Conservation (phyloP, 768 basidiomycete species). For the Suillus bovinus region DNA sequence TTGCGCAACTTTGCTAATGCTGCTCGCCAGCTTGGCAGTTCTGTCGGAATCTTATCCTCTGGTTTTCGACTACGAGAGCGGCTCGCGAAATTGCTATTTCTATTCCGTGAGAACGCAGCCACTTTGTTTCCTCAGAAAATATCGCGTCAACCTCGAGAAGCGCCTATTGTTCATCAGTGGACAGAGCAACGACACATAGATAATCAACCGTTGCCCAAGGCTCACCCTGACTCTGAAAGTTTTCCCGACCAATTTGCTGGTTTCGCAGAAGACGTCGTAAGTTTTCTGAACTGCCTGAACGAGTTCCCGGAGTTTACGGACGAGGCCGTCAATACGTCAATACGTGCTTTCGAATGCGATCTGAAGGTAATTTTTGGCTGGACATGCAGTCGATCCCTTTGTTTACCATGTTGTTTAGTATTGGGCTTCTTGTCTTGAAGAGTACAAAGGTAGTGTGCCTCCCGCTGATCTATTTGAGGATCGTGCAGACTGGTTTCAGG, state of each 20-base stretch:
- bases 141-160: conserved; percentile 37
- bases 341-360: conserved; percentile 50
- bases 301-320: conserved; percentile 60
- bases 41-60: conserved; percentile 56
- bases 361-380: conserved; percentile 39
- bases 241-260: conserved; percentile 47
- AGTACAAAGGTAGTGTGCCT: conserved; percentile 42
- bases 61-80: conserved; percentile 52
- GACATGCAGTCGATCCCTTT: neutral
- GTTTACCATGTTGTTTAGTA: conserved; percentile 36
- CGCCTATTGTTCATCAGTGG: conserved; percentile 38
- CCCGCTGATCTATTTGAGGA: neutral
- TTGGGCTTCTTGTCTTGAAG: conserved; percentile 53
- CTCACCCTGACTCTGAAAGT: conserved; percentile 47
- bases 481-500: conserved; percentile 29
- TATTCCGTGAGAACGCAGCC: conserved; percentile 57
- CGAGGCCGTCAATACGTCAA: conserved; percentile 52
- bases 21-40: conserved; percentile 55
- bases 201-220: conserved; percentile 34
- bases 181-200: conserved; percentile 29
- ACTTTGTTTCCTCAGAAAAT: conserved; percentile 53
- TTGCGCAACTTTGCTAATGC: conserved; percentile 57
- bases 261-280: conserved; percentile 51
- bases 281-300: conserved; percentile 54
- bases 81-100: conserved; percentile 47